Base-by-base conservation (phyloP, 257 asterid species). In the Thymus mandschuricus region DNA sequence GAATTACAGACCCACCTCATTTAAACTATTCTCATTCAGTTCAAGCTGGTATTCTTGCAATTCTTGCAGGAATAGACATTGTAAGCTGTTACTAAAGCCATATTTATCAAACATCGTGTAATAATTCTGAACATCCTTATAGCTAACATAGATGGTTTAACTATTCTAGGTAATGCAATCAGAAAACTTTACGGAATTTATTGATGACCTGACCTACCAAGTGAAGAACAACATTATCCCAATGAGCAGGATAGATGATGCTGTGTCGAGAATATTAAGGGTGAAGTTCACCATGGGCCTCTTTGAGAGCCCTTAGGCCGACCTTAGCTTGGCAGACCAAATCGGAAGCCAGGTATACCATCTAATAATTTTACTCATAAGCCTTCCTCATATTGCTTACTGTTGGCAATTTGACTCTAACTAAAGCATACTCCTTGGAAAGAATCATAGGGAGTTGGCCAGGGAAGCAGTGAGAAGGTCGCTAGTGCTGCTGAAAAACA, bases 61-160 rank as follows among this genome's bases (percentile, higher is more conserved):
- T 89, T 50, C 83, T 80, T 28, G 90, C 96, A 11, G 96, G 96
- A 46, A 75, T 89, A 64, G 93, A 87, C 74, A 89, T 89, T 89
- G 91, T 89, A 12, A 48, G 78, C 74, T 38, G 67, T 41, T 57
- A 6, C 21, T 31, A 4, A 66, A 54, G 27, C 63, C 33, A 8
- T 44, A 31, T n/a, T 28, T 6, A 68, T 43, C 54, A 55, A 52
- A 52, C 64, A 67, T 11, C 57, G 10, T 28, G 41, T 30, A 1
- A 28, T 12, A 1, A 44, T 11, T 45, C 57, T 29, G 10, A 28
- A 28, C 31, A 55, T 55, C 55, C 66, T 44, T 45, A 11, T 68
- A 31, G 41, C 66, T 66, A 50, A 70, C 59, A 3, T 66, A 45
- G 29, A 46, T 57, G 5, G 57, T 72, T 67, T n/a, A 55, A 72